phyloP scores from a whole-genome alignment of 768 basidiomycete species.

The Filobasidium wieringae region DNA sequence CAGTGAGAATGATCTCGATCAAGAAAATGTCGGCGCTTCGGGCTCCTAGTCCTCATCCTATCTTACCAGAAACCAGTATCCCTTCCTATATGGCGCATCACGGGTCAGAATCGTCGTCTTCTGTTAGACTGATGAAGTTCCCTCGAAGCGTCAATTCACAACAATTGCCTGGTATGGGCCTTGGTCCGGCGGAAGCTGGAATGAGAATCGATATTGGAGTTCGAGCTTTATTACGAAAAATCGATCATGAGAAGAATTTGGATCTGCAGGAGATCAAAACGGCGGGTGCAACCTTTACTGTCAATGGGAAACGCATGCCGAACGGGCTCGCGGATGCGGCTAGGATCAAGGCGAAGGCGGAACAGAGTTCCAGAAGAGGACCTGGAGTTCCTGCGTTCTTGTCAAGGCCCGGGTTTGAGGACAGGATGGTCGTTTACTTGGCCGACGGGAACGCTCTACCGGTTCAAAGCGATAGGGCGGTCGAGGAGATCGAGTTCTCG shows the following conservation, averaged over 20 bases:
- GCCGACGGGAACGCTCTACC: neutral
- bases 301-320: neutral
- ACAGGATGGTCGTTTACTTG: neutral
- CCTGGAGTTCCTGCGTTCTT: neutral
- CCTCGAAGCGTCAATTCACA: conserved; percentile 1
- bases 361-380: neutral
- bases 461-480: neutral
- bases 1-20: neutral
- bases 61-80: neutral
- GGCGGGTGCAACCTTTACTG: too few species aligned
- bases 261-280: neutral
- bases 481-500: conserved; percentile 5
- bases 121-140: neutral
- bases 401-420: neutral
- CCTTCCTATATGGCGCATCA: neutral
- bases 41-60: conserved; percentile 2
- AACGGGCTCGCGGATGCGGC: neutral
- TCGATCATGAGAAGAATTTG: neutral
- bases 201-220: conserved; percentile 9
- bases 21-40: neutral
- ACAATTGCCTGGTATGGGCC: conserved; percentile 1
- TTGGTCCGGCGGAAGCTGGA: conserved; percentile 7
- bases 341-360: neutral
- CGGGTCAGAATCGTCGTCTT: neutral
- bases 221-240: neutral